Base-by-base conservation (phyloP, 2,329 filamentous ascomycete species). In the Cladosporium sp. region DNA sequence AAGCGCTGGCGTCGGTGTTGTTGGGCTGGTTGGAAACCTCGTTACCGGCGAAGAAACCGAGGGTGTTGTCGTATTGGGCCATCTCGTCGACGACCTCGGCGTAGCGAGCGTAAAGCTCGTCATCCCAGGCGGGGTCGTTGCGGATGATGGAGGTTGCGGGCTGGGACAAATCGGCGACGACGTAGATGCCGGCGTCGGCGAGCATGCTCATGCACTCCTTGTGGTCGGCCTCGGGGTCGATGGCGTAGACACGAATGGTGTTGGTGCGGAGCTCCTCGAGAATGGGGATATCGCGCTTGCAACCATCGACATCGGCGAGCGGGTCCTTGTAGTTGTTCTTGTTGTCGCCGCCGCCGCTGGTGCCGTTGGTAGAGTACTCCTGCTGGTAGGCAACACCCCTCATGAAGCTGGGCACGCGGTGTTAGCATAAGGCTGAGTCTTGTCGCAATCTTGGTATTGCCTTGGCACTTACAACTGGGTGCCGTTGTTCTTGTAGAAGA, bases 41-140 rank as follows among this genome's bases (percentile, higher is more conserved):
- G 73, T 98, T 98, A 68, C 93, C 93, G 60, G 91, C 92, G 69
- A 98, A 97, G 84, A 97, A 98, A 63, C 93, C 93, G 57, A 98
- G 83, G 45, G 88, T 84, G 74, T 98, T 98, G 71, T 81, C 79
- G 78, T 95, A 97, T 67, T 87, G 78, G 60, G 79, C 77, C 63
- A 98, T 76, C 55, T 80, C 78, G 66, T 97, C 91, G 53, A 98
- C 75, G 54, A 98, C 93, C 27, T 73, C 72, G 51, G 84, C 87
- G 78, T 97, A 98, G 57, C 89, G 88, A 30, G 77, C 67, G 74
- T 84, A 95, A 42, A 96, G 78, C 11, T 79, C 78, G 47, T 83
- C 79, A 67, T 89, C 83, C 93, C 93, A 98, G 54, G 76, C 64
- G 15, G 92, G 86, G 58, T 78, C 70, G 65, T 88, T 78, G 59